phyloP scores from a whole-genome alignment of 2,329 filamentous ascomycete genomes.

The Phaeoacremonium minimum region DNA sequence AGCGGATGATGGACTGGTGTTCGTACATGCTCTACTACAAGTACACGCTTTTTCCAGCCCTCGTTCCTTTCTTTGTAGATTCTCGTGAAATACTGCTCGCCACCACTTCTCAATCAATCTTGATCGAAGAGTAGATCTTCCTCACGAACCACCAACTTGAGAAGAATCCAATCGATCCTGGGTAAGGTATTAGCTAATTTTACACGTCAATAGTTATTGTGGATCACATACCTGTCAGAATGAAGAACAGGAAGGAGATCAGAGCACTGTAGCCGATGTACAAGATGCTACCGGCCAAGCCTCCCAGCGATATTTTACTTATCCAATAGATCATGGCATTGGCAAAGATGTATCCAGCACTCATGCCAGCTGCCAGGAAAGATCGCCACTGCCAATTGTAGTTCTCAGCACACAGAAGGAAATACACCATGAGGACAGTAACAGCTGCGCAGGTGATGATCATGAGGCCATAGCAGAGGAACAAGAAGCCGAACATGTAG shows the following conservation, averaged over 20 bases:
- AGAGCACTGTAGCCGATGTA: conserved; percentile 91
- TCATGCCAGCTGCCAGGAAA: conserved; percentile 87
- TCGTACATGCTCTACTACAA: neutral
- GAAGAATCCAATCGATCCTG: conserved; percentile 93
- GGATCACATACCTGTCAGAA: conserved; percentile 87
- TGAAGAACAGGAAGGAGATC: conserved; percentile 86
- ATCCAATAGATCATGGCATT: conserved; percentile 90
- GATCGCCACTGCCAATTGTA: conserved; percentile 99
- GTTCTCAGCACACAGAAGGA: conserved; percentile 91
- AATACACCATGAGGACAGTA: conserved; percentile 92
- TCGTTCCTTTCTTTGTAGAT: neutral
- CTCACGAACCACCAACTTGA: conserved; percentile 91
- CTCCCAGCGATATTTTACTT: conserved; percentile 80
- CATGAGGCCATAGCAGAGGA: conserved; percentile 96
- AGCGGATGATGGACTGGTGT: neutral
- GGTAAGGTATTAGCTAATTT: conserved; percentile 5
- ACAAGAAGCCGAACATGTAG: conserved; percentile 99
- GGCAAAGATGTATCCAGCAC: conserved; percentile 84
- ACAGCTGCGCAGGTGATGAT: conserved; percentile 91
- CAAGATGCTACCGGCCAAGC: conserved; percentile 79
- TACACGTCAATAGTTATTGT: conserved; percentile 24
- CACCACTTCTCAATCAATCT: conserved; percentile 68
- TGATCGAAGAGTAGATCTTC: conserved; percentile 96
- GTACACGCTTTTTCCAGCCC: neutral
- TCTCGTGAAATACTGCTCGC: neutral